Evolutionary conservation across 1,139 yeast genomes (phyloP), one percentile per base, ranked within the genome.

Genomic region (Magnusiomyces tetraspermus): DNA sequence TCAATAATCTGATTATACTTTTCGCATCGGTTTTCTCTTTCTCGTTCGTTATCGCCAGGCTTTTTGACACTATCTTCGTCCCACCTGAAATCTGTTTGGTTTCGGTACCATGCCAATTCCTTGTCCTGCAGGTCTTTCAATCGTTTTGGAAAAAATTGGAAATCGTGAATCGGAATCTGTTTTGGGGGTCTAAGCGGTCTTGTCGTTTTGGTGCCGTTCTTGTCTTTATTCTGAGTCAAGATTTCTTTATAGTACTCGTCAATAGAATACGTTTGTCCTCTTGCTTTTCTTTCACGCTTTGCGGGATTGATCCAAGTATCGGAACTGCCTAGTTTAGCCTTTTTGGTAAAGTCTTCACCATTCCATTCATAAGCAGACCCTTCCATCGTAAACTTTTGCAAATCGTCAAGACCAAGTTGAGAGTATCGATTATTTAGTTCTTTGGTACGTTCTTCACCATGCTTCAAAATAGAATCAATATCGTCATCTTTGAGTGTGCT

Each of bases 291-390:
- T 63, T 90, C 95, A 64, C 98, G 78, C 63, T 87, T 85, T 3
- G 92, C 75, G 0, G 96, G 96, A 60, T 88, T 87, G 48, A 89
- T 83, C 96, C 96, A 89, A 42, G 51, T 53, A 50, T 46, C 49
- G 21, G 50, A 50, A 53, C 48, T 24, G 17, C 53, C 44, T 24
- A 53, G 24, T 22, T 59, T 63, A 50, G 54, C 78, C 74, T 41
- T 74, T 73, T 87, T 86, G 47, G 95, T 86, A 66, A 89, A 92
- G 64, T 90, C 89, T 63, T 87, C 83, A 24, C 98, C 98, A 64
- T 92, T 89, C 98, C 98, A 92, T 67, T 90, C 96, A 68, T 90
- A 92, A 0, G 96, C 92, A 1, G 95, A 87, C 4, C 67, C 62
- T 62, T 88, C 96, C 8, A 89, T 82, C 0, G 92, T 80, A 64